Conservation (phyloP, 129 eudicot species). For the Tanacetum coccineum region DNA sequence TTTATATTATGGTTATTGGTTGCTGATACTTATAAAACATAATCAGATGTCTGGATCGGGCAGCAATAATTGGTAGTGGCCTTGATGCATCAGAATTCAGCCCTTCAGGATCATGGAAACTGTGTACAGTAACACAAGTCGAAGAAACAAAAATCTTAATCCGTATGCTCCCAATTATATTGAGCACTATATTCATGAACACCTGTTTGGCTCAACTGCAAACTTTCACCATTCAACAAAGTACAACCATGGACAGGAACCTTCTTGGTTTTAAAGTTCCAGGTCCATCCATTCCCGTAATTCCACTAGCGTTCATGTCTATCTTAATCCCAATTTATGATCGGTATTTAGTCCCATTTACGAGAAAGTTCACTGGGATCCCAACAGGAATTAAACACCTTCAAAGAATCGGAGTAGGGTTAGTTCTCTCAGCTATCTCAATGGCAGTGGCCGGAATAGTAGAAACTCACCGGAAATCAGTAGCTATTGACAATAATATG, state of each 20-base stretch:
- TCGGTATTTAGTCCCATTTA: conserved; percentile 53
- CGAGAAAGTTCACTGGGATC: conserved; percentile 53
- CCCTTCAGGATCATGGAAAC: conserved; percentile 50
- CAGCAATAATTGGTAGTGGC: conserved; percentile 43
- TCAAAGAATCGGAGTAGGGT: conserved; percentile 64
- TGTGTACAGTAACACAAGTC: conserved; percentile 71
- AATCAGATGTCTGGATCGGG: conserved; percentile 58
- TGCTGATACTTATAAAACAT: conserved; percentile 3
- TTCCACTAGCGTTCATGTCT: conserved; percentile 55
- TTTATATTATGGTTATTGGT: neutral
- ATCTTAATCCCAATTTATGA: conserved; percentile 62
- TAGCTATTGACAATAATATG: conserved; percentile 48
- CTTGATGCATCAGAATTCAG: conserved; percentile 21
- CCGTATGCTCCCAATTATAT: conserved; percentile 74
- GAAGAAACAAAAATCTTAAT: conserved; percentile 68
- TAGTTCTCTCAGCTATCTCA: conserved; percentile 63
- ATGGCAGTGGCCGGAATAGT: conserved; percentile 59
- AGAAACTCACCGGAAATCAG: conserved; percentile 59
- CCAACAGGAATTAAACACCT: conserved; percentile 72
- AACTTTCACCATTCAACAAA: conserved; percentile 78
- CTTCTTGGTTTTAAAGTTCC: conserved; percentile 60
- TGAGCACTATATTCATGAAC: conserved; percentile 82
- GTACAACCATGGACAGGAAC: conserved; percentile 62
- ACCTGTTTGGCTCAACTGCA: conserved; percentile 82
- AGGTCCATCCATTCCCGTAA: conserved; percentile 62